Evolutionary conservation across 1,284 basidiomycete species (phyloP), one percentile per base, ranked within the genome.

Genomic region (Austroboletus niveus): DNA sequence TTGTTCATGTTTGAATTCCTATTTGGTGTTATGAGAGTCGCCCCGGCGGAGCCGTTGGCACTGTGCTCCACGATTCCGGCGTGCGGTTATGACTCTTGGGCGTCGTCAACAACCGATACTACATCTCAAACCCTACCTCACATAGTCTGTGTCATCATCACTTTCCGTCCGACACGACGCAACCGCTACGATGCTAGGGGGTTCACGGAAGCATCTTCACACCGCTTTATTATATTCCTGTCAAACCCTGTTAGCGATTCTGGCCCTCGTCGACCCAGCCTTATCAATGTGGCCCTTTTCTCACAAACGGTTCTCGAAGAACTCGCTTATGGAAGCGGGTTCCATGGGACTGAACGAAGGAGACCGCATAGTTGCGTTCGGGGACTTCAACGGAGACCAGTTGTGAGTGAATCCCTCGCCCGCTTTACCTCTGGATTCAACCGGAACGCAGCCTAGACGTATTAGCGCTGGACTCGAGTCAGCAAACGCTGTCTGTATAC

Each of bases 301-400:
- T 46, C 78, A 84, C 22, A 90, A 94, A 68, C 79, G 92, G 40
- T 97, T 94, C 75, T 85, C 81, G n/a, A 83, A 87, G 48, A 95
- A 96, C 62, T 82, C 88, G 0, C 78, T 98, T 43, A 77, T 97
- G 54, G 77, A 84, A 57, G 87, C 93, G 1, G 95, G 94, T 2
- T 72, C 82, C 1, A 76, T 97, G 60, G 95, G 94, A 1, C 72
- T 99, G 17, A 78, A 79, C 36, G 75, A 75, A n/a, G 78, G 83
- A 38, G 84, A 82, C 22, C 80, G 89, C 51, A 79, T 97, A 29
- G 79, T 92, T 45, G 95, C 94, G 2, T 89, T 94, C 63, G 96
- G 93, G 30, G 96, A 99, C 72, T 95, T 93, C 69, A 87, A 98
- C 67, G 94, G 91, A 5, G 94, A 98, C 69, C 94, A 97, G 66